Conservation (phyloP, 345 rosid genomes). For the Garcia nutans region DNA sequence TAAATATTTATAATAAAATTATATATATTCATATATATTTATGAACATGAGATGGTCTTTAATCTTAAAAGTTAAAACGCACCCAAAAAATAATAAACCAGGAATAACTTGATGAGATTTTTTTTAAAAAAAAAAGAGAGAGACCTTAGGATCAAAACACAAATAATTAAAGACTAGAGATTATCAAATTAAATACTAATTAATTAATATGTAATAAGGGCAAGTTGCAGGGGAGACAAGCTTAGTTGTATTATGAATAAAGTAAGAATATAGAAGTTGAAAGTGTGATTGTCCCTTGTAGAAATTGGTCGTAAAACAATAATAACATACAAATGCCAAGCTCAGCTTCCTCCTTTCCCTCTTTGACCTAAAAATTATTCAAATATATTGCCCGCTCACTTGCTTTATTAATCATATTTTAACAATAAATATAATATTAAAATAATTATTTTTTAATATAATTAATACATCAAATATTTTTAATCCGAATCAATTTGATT, state of each 20-base stretch:
- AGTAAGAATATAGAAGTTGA: conserved; percentile 9
- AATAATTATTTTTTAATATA: too few relatives aligned
- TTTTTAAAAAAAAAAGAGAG: not conserved
- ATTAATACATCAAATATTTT: too few relatives aligned
- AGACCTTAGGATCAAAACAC: not conserved
- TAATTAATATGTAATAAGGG: not conserved
- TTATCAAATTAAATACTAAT: not conserved
- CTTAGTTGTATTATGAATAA: conserved; percentile 31
- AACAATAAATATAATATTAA: too few relatives aligned
- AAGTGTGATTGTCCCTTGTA: not conserved
- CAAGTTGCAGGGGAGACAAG: conserved; percentile 24
- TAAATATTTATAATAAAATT: too few relatives aligned
- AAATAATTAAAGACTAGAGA: not conserved
- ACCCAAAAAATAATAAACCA: too few relatives aligned
- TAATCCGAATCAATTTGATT: too few relatives aligned
- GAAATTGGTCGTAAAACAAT: conserved; percentile 22
- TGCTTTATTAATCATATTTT: not conserved
- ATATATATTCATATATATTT: too few relatives aligned
- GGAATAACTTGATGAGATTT: too few relatives aligned
- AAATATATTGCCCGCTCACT: too few relatives aligned
- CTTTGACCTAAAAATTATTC: not conserved
- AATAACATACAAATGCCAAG: not conserved
- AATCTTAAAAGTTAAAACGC: too few relatives aligned
- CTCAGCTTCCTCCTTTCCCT: conserved; percentile 9
- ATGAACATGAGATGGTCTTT: too few relatives aligned